Conservation (phyloP, 441 rosid genomes). For the Aquilaria agallochum region DNA sequence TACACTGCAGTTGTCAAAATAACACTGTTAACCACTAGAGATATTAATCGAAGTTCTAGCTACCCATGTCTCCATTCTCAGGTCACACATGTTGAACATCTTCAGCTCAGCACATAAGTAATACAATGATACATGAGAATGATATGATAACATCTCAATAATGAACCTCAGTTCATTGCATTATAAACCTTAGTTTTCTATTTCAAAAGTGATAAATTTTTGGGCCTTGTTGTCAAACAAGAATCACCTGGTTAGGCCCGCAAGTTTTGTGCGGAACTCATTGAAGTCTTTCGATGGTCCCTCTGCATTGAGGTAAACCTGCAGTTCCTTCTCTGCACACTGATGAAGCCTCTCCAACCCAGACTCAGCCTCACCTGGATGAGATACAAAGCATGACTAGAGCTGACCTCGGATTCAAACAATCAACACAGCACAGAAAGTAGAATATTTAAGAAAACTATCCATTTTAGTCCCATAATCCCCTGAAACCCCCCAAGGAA, state of each 20-base stretch:
- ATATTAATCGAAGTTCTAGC: too few species aligned
- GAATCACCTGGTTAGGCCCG: slow-evolving; percentile 66
- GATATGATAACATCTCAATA: too few species aligned
- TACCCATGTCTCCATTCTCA: too few species aligned
- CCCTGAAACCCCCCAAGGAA: neutral
- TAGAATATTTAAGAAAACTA: neutral
- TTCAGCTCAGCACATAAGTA: too few species aligned
- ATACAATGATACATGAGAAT: too few species aligned
- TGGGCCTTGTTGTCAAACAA: too few species aligned
- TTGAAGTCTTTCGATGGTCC: slow-evolving; percentile 52
- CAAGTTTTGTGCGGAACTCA: slow-evolving; percentile 72
- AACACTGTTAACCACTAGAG: too few species aligned
- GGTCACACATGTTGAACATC: too few species aligned
- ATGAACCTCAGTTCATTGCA: too few species aligned
- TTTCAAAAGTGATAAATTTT: too few species aligned
- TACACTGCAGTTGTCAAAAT: slow-evolving; percentile 39
- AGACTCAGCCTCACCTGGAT: slow-evolving; percentile 74
- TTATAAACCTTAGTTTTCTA: too few species aligned
- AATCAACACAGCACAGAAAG: slow-evolving; percentile 1
- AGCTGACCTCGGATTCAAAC: neutral
- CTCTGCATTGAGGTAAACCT: slow-evolving; percentile 40
- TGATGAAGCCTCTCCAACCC: slow-evolving; percentile 82
- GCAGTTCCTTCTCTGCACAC: slow-evolving; percentile 77
- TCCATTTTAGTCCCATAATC: neutral
- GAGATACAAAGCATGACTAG: neutral